A percentile compares a stretch with the other conserved stretches of the same genome.
Conservation (phyloP, 108 stramenopile species). For the Aurantiochytrium sp. region DNA sequence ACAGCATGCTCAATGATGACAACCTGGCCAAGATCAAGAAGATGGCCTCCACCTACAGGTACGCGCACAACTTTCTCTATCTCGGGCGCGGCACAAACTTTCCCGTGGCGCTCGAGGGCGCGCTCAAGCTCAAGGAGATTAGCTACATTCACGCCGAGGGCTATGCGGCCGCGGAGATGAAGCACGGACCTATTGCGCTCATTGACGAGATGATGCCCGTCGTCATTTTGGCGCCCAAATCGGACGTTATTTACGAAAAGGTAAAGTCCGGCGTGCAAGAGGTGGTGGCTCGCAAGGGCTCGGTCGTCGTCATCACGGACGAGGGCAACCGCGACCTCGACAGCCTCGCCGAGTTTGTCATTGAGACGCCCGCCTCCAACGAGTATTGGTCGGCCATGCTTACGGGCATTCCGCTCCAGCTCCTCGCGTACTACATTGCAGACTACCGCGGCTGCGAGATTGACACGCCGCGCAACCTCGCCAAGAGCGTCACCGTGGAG, state of each 20-base stretch:
- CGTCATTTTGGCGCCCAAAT: slow-evolving; percentile 70
- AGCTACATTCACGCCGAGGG: slow-evolving; percentile 98
- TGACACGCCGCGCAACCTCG: slow-evolving; percentile 95
- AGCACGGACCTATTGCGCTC: slow-evolving; percentile 97
- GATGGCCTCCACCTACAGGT: slow-evolving; percentile 16
- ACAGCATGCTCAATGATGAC: neutral
- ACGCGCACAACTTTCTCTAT: slow-evolving; percentile 36
- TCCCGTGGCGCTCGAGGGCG: slow-evolving; percentile 93
- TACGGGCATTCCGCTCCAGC: slow-evolving; percentile 86
- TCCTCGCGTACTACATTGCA: slow-evolving; percentile 96
- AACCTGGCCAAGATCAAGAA: neutral
- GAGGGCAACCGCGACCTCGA: slow-evolving; percentile 39
- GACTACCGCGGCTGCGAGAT: slow-evolving; percentile 92
- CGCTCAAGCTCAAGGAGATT: slow-evolving; percentile 99
- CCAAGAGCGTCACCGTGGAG: slow-evolving; percentile 99
- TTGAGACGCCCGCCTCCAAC: slow-evolving; percentile 85
- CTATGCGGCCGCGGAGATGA: slow-evolving; percentile 94
- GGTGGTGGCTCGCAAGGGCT: slow-evolving; percentile 61
- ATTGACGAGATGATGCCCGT: slow-evolving; percentile 96
- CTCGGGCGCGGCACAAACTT: slow-evolving; percentile 51
- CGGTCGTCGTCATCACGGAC: slow-evolving; percentile 22
- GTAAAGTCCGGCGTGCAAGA: slow-evolving; percentile 91
- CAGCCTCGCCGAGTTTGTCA: slow-evolving; percentile 83
- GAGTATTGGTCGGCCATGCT: slow-evolving; percentile 64
- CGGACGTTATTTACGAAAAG: slow-evolving; percentile 56